These are phyloP conservation scores for Otatea glauca DNA, from an alignment of 176 grass and related monocot genomes.

Conservation along the genomic window DNA sequence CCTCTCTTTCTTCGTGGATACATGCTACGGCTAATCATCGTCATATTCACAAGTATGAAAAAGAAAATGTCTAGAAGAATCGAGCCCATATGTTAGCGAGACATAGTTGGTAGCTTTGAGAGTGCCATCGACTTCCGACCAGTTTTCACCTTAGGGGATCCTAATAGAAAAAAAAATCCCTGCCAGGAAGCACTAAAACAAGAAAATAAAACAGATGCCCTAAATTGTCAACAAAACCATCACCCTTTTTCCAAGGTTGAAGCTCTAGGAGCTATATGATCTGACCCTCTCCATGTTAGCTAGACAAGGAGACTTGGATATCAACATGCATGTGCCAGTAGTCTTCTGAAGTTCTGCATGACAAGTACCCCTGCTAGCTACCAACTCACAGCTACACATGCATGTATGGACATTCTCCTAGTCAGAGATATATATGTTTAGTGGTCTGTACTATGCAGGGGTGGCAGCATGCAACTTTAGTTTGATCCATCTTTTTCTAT, in stretches of 20 bases:
- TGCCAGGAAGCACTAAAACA: not conserved
- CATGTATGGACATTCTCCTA: slow-evolving; percentile 35
- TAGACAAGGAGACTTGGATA: slow-evolving; percentile 30
- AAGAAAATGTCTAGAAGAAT: not conserved
- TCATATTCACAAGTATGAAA: not conserved
- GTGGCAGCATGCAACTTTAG: slow-evolving; percentile 36
- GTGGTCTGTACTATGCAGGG: slow-evolving; percentile 16
- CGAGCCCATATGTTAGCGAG: not conserved
- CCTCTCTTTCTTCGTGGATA: not conserved
- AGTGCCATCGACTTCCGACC: not conserved
- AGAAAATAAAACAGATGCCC: not conserved
- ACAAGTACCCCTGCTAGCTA: slow-evolving; percentile 49
- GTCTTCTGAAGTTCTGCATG: slow-evolving; percentile 44
- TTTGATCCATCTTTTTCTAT: slow-evolving; percentile 30
- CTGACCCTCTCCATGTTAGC: slow-evolving; percentile 18
- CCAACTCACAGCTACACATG: slow-evolving; percentile 40
- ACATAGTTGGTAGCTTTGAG: not conserved
- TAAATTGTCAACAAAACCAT: slow-evolving; percentile 8
- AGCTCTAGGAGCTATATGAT: slow-evolving; percentile 37
- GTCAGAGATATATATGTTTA: slow-evolving; percentile 39
- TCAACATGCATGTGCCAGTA: slow-evolving; percentile 46
- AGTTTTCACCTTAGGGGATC: not conserved
- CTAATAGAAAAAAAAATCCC: not conserved
- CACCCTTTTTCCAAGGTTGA: not conserved
- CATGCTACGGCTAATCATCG: not conserved